These are phyloP conservation scores for Cantharellus anzutake DNA, from an alignment of 768 basidiomycete species.

Conservation along the genomic window DNA sequence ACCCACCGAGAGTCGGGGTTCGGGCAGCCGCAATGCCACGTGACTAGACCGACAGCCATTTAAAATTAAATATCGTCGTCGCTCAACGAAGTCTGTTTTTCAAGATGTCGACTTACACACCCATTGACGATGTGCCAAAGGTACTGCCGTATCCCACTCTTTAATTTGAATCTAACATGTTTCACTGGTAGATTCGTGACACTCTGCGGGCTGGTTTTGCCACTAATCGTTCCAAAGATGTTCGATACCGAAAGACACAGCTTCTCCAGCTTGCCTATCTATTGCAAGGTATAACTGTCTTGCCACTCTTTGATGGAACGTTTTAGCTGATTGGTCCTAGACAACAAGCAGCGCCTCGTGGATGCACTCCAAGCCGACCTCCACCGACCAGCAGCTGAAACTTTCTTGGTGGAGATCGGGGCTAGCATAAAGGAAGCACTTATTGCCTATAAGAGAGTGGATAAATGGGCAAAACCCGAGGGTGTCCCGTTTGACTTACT, in stretches of 20 bases:
- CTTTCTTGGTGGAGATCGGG: slow-evolving; percentile 41
- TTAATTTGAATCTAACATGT: no score
- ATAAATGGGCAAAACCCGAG: slow-evolving; percentile 55
- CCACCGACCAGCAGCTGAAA: slow-evolving; percentile 41
- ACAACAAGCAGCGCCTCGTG: slow-evolving; percentile 44
- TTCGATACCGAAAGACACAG: slow-evolving; percentile 56
- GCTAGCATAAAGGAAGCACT: slow-evolving; percentile 31
- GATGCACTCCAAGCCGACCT: slow-evolving; percentile 42
- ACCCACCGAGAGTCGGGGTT: no score
- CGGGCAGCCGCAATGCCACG: no score
- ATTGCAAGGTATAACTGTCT: slow-evolving; percentile 4
- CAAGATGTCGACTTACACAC: background rate
- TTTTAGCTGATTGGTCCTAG: slow-evolving; percentile 15
- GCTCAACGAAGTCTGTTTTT: no score
- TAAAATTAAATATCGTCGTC: no score
- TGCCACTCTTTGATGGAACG: background rate
- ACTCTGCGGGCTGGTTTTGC: slow-evolving; percentile 38
- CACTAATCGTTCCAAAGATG: slow-evolving; percentile 42
- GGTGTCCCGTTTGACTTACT: slow-evolving; percentile 34
- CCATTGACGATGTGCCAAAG: no score
- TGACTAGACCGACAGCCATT: no score
- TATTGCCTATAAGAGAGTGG: slow-evolving; percentile 39
- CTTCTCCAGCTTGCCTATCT: slow-evolving; percentile 40
- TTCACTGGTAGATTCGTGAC: slow-evolving; percentile 43
- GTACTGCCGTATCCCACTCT: no score